Base-by-base conservation (phyloP, 2,329 filamentous ascomycete species). In the Sporothrix brunneoviolacea region DNA sequence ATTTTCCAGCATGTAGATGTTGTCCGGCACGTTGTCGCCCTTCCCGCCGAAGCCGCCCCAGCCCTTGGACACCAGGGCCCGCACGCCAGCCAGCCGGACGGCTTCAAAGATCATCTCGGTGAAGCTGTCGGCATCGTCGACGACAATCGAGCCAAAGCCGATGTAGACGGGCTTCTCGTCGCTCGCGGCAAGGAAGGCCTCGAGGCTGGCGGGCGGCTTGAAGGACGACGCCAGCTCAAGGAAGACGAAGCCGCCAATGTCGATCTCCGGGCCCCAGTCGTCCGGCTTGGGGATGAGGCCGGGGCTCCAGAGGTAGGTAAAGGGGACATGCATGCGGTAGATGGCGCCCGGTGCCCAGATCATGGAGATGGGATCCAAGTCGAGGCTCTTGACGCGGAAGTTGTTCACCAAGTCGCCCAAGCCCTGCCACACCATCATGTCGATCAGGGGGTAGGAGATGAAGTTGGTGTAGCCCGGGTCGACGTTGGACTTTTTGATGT, bases 371-470 rank as follows among this genome's bases (percentile, higher is more conserved):
- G 85, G 83, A 56, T 91, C 86, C 0, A 91, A 68, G 2, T 77
- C 78, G 1, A 91, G 69, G 0, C 81, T 87, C 49, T 82, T 79
- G 5, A 80, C 73, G 41, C 88, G 76, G 58, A 91, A 89, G 24
- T 80, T 72, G 60, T 91, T 91, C 56, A 91, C 78, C 24, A 91
- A 68, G 62, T 91, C 87, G 3, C 87, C 87, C 1, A 91, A 72
- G 0, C 90, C 91, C 65, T 95, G 89, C 90, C 90, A 95, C 1
- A 89, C 86, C 77, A 91, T 88, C 79, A 88, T 84, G 62, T 91
- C 87, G 1, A 91, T 85, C 32, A 91, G 68, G 0, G 85, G 82
- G 61, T 91, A 93, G 2, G 80, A 85, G 63, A 91, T 88, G 61
- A 88, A 89, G 64, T 91, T 93, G 12, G 83, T 81, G 61, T 88